A percentile compares a stretch with the other conserved stretches of the same genome.
phyloP scores from a whole-genome alignment of 345 rosid species.

The Jatropha curcas region DNA sequence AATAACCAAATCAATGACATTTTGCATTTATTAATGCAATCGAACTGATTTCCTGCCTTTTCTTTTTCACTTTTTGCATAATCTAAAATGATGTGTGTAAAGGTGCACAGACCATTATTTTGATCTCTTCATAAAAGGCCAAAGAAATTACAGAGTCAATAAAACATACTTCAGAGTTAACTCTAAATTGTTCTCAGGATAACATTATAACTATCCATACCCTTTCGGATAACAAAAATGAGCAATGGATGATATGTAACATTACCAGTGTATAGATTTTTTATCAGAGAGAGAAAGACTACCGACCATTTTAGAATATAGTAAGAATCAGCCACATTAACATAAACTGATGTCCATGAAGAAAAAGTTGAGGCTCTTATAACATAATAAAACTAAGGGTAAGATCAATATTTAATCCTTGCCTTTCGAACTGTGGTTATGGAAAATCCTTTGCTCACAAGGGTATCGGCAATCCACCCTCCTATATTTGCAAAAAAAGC shows the following conservation, averaged over 20 bases:
- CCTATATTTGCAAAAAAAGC: conserved; percentile 88
- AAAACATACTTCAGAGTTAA: background rate
- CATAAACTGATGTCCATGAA: background rate
- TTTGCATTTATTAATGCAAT: background rate
- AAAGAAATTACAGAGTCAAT: background rate
- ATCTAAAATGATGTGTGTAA: background rate
- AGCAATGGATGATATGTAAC: conserved; percentile 1
- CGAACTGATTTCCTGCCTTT: background rate
- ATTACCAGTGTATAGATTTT: background rate
- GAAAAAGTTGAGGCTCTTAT: background rate
- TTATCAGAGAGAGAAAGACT: background rate
- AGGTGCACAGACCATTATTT: background rate
- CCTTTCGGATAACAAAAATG: background rate
- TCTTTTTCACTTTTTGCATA: background rate
- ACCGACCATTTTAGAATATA: background rate
- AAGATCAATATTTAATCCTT: conserved; percentile 32
- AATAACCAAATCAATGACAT: background rate
- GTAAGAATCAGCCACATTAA: conserved; percentile 8
- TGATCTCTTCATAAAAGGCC: background rate
- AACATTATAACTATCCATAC: background rate
- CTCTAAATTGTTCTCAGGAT: too few relatives aligned
- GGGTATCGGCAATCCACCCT: conserved; percentile 99
- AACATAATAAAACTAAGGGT: background rate
- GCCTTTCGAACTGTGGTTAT: conserved; percentile 93
- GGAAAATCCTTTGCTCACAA: conserved; percentile 88